Conservation (phyloP, 2,329 filamentous ascomycete genomes). For the Hypoxylon sp. region DNA sequence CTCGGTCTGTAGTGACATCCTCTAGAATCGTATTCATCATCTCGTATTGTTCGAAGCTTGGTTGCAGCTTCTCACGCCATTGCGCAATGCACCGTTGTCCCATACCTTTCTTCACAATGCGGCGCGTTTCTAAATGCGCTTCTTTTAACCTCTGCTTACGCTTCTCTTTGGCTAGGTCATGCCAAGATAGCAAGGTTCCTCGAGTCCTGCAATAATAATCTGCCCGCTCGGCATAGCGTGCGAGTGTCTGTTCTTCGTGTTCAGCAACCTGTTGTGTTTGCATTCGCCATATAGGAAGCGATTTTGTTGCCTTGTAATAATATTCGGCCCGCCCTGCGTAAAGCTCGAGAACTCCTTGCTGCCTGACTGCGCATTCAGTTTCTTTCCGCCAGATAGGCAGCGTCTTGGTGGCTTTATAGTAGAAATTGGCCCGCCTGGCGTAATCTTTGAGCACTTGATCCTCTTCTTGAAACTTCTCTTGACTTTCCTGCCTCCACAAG, state of each 20-base stretch:
- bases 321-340: slow-evolving; percentile 53
- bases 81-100: slow-evolving; percentile 51
- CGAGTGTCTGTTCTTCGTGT: slow-evolving; percentile 45
- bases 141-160: slow-evolving; percentile 54
- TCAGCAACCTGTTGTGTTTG: slow-evolving; percentile 42
- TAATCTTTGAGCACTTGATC: slow-evolving; percentile 48
- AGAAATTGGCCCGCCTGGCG: slow-evolving; percentile 51
- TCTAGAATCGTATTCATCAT: slow-evolving; percentile 48
- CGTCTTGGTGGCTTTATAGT: slow-evolving; percentile 47
- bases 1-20: slow-evolving; percentile 46
- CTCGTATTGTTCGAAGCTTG: slow-evolving; percentile 49
- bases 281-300: slow-evolving; percentile 50
- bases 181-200: slow-evolving; percentile 49
- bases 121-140: slow-evolving; percentile 54
- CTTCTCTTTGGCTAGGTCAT: slow-evolving; percentile 47
- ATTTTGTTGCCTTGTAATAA: slow-evolving; percentile 48
- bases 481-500: slow-evolving; percentile 48
- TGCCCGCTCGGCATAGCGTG: slow-evolving; percentile 48
- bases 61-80: slow-evolving; percentile 51
- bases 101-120: slow-evolving; percentile 54
- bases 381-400: slow-evolving; percentile 46
- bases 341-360: slow-evolving; percentile 44
- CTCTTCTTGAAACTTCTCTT: slow-evolving; percentile 31
- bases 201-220: slow-evolving; percentile 53
- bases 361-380: slow-evolving; percentile 41